Evolutionary conservation across 257 asterid genomes (phyloP), one percentile per base, ranked within the genome.

Genomic region (Coffea canephora): DNA sequence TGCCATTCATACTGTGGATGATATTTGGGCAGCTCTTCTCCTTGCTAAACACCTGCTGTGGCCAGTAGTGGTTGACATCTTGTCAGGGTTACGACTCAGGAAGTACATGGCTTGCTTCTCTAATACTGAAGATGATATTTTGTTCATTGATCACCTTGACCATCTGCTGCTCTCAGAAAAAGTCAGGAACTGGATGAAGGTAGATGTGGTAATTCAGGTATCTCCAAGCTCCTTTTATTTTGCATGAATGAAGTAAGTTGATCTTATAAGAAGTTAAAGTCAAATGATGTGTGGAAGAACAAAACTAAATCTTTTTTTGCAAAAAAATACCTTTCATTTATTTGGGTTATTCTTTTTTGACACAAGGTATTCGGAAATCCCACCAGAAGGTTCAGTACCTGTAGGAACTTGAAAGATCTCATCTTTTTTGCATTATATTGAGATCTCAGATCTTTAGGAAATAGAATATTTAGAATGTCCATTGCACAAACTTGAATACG

Each of bases 141-240:
- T 96, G 46, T 94, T 96, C 84, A 49, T 96, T 31, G 99, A 96
- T 88, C 97, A 96, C 83, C 91, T 94, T 23, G 99, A 96, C 87
- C 97, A 96, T 81, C 83, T 96, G 75, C 89, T 96, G 39, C 86
- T 91, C 81, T 96, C 99, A 69, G 96, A 92, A 64, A 85, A 91
- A 48, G 80, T 96, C 85, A 88, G 84, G 82, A 79, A 80, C 15
- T 91, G 90, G 96, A 88, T 94, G 93, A 75, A 81, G 81, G 91
- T 95, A 73, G 99, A 96, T 84, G 98, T 96, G 52, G 83, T 96
- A 72, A 77, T 96, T 81, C 99, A 96, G 99, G 99, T 93, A 87
- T 6, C 14, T 13, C 14, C 34, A 21, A 27, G 69, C 10, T 57
- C 5, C 65, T 25, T 57, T 9, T 57, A 16, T 18, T 18, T 57